Evolutionary conservation across 495 filamentous ascomycete species (phyloP).

Genomic region (Pyrenula aspistea): DNA sequence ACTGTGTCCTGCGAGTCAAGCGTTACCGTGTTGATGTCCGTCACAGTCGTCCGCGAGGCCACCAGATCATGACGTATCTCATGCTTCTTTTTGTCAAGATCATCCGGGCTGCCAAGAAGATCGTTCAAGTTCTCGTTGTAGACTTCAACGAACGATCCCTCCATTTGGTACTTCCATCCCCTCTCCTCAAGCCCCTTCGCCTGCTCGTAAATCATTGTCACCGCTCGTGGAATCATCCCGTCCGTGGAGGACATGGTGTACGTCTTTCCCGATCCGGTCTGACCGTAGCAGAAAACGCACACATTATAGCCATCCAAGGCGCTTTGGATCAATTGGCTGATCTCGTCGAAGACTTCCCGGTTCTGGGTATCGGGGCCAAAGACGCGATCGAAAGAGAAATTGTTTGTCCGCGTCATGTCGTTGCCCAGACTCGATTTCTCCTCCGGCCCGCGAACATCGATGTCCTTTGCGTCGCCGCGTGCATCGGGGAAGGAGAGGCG

Average conservation of each 20-base stretch:
- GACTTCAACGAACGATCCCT: constrained; percentile 94
- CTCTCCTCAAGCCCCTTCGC: constrained; percentile 73
- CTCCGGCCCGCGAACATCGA: constrained; percentile 69
- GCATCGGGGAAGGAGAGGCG: constrained; percentile 69
- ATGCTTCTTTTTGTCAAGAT: constrained; percentile 74
- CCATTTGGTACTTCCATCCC: constrained; percentile 90
- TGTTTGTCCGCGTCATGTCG: constrained; percentile 59
- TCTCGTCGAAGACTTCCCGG: constrained; percentile 85
- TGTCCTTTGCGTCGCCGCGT: constrained; percentile 68
- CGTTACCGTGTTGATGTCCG: constrained; percentile 66
- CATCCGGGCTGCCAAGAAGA: constrained; percentile 64
- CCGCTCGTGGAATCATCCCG: constrained; percentile 92
- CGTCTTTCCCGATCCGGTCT: constrained; percentile 95
- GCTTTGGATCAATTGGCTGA: constrained; percentile 92
- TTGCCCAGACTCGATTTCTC: constrained; percentile 74
- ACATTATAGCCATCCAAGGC: constrained; percentile 98
- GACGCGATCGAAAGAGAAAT: constrained; percentile 88
- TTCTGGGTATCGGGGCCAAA: constrained; percentile 73
- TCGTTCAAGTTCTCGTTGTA: constrained; percentile 98
- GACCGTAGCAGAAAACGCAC: constrained; percentile 97
- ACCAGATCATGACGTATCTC: constrained; percentile 82
- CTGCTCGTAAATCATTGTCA: constrained; percentile 84
- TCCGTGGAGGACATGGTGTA: constrained; percentile 88
- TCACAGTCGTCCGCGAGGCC: constrained; percentile 71
- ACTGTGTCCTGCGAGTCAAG: constrained; percentile 72